Base-by-base conservation (phyloP, 2,329 filamentous ascomycete genomes). In the Diaporthe aspalathi region DNA sequence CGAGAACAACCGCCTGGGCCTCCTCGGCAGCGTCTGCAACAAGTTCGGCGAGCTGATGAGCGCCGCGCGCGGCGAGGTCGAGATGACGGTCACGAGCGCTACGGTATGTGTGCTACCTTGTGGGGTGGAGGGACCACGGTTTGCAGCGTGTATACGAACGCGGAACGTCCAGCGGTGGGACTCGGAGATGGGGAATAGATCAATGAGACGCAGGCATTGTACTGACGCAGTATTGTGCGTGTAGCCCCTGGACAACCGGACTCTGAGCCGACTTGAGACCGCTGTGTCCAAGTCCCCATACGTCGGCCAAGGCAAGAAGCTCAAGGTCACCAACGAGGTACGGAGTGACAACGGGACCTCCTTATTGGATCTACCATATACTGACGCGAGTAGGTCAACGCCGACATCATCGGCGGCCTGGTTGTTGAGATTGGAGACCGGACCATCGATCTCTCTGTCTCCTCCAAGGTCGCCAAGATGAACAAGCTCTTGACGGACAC, bases 401-500 rank as follows among this genome's bases (percentile, higher is more conserved):
- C 95, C 74, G 95, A 98, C 72, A 95, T 99, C 81, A 85, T 97
- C 76, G 96, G 96, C 76, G 96, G 96, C 74, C 91, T 99, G 77
- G 85, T 99, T 76, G 95, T 99, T 80, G 95, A 98, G 87, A 93
- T 98, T 77, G 95, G 95, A 80, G 95, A 98, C 89, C 93, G 95
- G 81, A 98, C 95, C 83, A 97, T 99, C 81, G 96, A 99, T 86
- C 92, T 98, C 78, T 96, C 93, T 85, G 95, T 99, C 80, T 95
- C 95, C 63, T 88, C 93, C 83, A 97, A 95, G 90, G 92, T 99
- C 84, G 90, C 93, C 83, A 97, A 94, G 91, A 94, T 99, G 90
- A 99, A 99, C 94, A 99, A 98, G 92, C 92, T 97, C 83, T 93
- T 99, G 82, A 95, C 90, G 78, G 96, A 99, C 86, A 89, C 92